Conservation (phyloP, 2,329 filamentous ascomycete genomes). For the Dothideomycetidae sp. region DNA sequence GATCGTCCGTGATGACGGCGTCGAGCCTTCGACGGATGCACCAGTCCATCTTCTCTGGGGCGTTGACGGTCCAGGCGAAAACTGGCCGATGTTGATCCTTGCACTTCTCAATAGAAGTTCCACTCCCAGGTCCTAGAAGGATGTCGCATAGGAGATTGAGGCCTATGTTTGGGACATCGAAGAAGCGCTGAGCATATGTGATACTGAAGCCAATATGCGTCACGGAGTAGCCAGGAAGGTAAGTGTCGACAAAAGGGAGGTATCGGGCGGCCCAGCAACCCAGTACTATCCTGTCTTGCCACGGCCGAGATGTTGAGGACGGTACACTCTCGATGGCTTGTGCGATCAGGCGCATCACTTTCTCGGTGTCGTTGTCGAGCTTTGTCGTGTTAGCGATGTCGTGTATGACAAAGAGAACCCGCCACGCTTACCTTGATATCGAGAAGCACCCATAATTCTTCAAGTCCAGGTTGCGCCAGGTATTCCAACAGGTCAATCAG, state of each 20-base stretch:
- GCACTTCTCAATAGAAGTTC: slow-evolving; percentile 42
- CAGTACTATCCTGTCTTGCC: slow-evolving; percentile 60
- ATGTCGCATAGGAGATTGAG: slow-evolving; percentile 64
- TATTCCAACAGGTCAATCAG: slow-evolving; percentile 62
- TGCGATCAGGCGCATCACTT: slow-evolving; percentile 56
- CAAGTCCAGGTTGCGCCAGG: slow-evolving; percentile 47
- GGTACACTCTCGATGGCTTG: slow-evolving; percentile 43
- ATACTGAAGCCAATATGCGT: slow-evolving; percentile 56
- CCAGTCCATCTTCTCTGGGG: slow-evolving; percentile 68
- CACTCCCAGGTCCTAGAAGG: slow-evolving; percentile 54
- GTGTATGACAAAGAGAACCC: background rate
- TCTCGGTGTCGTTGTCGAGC: slow-evolving; percentile 54
- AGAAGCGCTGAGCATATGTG: slow-evolving; percentile 56
- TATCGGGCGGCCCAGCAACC: slow-evolving; percentile 74
- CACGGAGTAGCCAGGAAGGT: slow-evolving; percentile 49
- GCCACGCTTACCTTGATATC: slow-evolving; percentile 65
- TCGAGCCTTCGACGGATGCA: slow-evolving; percentile 52
- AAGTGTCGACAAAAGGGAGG: slow-evolving; percentile 45
- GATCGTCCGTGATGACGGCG: slow-evolving; percentile 78
- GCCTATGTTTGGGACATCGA: slow-evolving; percentile 50
- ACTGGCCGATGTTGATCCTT: slow-evolving; percentile 42
- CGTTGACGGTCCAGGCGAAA: slow-evolving; percentile 79
- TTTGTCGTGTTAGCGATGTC: slow-evolving; percentile 22
- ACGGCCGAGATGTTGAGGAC: slow-evolving; percentile 37
- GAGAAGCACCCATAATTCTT: slow-evolving; percentile 65